Conservation (phyloP, 805 yeast genomes). For the Yamadazyma insecticola region DNA sequence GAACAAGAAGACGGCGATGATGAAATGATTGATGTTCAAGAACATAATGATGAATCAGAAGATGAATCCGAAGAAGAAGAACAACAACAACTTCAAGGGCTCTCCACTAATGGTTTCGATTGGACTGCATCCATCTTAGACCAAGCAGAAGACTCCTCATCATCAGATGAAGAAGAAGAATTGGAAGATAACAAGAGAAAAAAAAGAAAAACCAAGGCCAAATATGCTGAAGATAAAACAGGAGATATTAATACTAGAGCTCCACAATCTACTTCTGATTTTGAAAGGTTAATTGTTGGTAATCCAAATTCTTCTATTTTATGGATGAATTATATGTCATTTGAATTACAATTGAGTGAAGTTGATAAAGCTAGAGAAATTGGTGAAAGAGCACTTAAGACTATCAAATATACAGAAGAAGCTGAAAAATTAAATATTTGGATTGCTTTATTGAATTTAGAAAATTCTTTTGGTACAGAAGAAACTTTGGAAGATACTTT, state of each 20-base stretch:
- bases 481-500: slow-evolving; percentile 78
- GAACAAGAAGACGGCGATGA: slow-evolving; percentile 30
- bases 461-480: slow-evolving; percentile 84
- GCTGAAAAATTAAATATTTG: slow-evolving; percentile 90
- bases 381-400: slow-evolving; percentile 86
- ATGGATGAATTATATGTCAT: slow-evolving; percentile 99
- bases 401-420: slow-evolving; percentile 87
- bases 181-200: slow-evolving; percentile 46
- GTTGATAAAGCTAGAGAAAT: slow-evolving; percentile 91
- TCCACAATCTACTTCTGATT: slow-evolving; percentile 89
- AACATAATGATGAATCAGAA: slow-evolving; percentile 22
- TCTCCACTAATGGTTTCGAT: slow-evolving; percentile 85
- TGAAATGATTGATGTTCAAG: slow-evolving; percentile 33
- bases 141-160: slow-evolving; percentile 61
- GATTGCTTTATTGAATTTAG: slow-evolving; percentile 93
- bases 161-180: slow-evolving; percentile 45
- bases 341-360: slow-evolving; percentile 92
- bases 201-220: slow-evolving; percentile 45
- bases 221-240: slow-evolving; percentile 70
- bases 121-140: slow-evolving; percentile 92
- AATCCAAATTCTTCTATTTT: slow-evolving; percentile 88
- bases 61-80: slow-evolving; percentile 24
- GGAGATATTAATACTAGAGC: slow-evolving; percentile 77
- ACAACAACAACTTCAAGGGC: slow-evolving; percentile 38
- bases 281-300: slow-evolving; percentile 87